These are phyloP conservation scores for Lotus japonicus DNA, from an alignment of 306 rosid species.

Conservation along the genomic window DNA sequence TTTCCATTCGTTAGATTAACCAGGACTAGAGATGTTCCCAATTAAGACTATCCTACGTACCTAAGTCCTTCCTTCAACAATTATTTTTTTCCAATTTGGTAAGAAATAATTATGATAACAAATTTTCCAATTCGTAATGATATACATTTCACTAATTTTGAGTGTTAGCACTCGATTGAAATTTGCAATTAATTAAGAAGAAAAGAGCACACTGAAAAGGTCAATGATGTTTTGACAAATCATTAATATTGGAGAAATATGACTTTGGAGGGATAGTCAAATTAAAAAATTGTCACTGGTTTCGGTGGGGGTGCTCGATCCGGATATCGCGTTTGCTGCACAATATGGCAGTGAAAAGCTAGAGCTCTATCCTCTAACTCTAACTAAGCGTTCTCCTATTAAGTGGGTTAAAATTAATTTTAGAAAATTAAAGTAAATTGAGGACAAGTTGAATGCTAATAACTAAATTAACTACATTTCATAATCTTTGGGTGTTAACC, in stretches of 20 bases:
- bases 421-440: too few relatives aligned
- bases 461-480: too few relatives aligned
- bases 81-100: not conserved
- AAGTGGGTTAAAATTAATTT: too few relatives aligned
- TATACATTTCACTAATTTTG: not conserved
- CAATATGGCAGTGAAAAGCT: slow-evolving; percentile 16
- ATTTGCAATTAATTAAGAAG: not conserved
- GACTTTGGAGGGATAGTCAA: not conserved
- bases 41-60: not conserved
- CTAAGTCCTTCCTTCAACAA: not conserved
- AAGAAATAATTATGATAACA: not conserved
- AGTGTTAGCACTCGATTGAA: not conserved
- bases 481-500: too few relatives aligned
- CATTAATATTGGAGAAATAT: not conserved
- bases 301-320: slow-evolving; percentile 27
- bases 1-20: too few relatives aligned
- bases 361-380: not conserved
- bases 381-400: too few relatives aligned
- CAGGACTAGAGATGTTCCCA: too few relatives aligned
- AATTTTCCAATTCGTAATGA: not conserved
- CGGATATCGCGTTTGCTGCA: slow-evolving; percentile 27
- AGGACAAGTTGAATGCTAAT: too few relatives aligned
- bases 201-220: not conserved
- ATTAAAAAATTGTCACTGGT: not conserved
- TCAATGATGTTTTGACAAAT: not conserved